These are phyloP conservation scores for Yamadazyma trypodendri DNA, from an alignment of 1,139 yeast species.

Conservation along the genomic window DNA sequence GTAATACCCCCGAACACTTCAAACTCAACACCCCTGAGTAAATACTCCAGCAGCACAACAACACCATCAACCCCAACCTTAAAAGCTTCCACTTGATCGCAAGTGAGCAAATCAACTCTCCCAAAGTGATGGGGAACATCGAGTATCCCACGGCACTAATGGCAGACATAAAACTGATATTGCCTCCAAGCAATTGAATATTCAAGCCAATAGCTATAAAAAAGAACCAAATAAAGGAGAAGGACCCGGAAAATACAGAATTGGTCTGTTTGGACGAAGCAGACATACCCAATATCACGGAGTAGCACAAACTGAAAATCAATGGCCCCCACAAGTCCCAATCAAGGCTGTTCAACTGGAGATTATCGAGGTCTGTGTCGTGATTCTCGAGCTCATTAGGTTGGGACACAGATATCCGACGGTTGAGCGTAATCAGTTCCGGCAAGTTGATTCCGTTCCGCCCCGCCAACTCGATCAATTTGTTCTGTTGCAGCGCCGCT, in stretches of 20 bases:
- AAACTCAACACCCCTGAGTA: conserved; percentile 67
- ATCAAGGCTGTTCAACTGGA: conserved; percentile 42
- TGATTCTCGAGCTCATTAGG: conserved; percentile 24
- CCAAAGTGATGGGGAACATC: conserved; percentile 71
- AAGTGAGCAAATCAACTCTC: conserved; percentile 60
- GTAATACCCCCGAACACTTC: conserved; percentile 66
- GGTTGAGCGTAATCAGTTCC: conserved; percentile 30
- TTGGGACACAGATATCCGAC: conserved; percentile 29
- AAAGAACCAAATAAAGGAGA: conserved; percentile 55
- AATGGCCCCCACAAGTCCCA: conserved; percentile 95
- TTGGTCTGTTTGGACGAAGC: conserved; percentile 40
- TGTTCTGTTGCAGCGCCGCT: conserved; percentile 46
- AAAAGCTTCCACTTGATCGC: conserved; percentile 51
- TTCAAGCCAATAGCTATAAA: conserved; percentile 60
- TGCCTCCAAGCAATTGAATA: conserved; percentile 74
- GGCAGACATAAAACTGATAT: conserved; percentile 71
- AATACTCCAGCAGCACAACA: conserved; percentile 70
- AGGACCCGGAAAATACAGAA: conserved; percentile 51
- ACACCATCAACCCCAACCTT: conserved; percentile 51
- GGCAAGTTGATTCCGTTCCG: conserved; percentile 47
- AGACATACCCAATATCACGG: conserved; percentile 52
- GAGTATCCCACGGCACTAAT: conserved; percentile 81
- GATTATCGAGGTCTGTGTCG: conserved; percentile 23
- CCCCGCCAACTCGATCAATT: conserved; percentile 42
- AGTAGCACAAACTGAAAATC: conserved; percentile 63